These are phyloP conservation scores for Trypanosoma cruzi DNA, from an alignment of 208 protist genomes.

Conservation along the genomic window DNA sequence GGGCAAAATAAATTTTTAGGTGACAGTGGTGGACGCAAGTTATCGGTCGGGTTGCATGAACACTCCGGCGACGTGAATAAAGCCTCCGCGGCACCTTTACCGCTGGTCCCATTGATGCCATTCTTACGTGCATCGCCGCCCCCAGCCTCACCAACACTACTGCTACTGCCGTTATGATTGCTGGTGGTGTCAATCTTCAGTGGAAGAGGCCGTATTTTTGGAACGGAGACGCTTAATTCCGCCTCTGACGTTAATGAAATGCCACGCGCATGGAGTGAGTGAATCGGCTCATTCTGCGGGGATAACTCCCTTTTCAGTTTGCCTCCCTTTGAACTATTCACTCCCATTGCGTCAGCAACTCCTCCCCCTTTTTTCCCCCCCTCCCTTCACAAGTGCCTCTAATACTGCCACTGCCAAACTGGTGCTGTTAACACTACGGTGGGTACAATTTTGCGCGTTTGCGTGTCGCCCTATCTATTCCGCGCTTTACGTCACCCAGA, in stretches of 20 bases:
- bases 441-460: no score
- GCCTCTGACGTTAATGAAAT: neutral
- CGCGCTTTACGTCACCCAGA: neutral
- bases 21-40: neutral
- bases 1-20: neutral
- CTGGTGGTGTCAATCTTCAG: neutral
- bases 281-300: no score
- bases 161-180: neutral
- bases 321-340: neutral
- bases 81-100: neutral
- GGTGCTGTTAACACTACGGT: neutral
- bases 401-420: neutral
- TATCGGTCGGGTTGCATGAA: neutral
- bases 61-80: conserved; percentile 4
- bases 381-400: no score
- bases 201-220: neutral
- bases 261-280: neutral
- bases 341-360: neutral
- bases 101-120: neutral
- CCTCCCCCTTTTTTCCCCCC: neutral
- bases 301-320: neutral
- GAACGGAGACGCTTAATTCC: neutral
- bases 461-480: neutral
- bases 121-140: neutral
- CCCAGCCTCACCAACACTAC: neutral